A percentile compares a stretch with the other conserved stretches of the same genome.
Conservation (phyloP, 2,329 filamentous ascomycete species). For the Emmonsia crescens region DNA sequence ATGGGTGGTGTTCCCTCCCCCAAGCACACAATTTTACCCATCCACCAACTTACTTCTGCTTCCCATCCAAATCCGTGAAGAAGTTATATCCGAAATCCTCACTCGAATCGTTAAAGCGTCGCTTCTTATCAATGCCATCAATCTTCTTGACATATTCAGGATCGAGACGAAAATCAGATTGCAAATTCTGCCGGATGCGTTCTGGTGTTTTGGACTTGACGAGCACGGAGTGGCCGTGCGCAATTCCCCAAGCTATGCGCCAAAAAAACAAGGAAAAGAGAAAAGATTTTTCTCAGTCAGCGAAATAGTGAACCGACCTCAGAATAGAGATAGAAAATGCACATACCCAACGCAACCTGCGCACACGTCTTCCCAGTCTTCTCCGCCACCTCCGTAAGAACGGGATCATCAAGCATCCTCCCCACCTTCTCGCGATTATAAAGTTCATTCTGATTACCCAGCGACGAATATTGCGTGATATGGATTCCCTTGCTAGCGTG, state of each 20-base stretch:
- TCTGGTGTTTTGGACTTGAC: constrained; percentile 41
- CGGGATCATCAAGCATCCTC: constrained; percentile 43
- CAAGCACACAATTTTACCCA: not conserved
- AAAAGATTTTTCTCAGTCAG: not conserved
- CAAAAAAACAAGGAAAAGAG: not conserved
- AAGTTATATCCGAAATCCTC: constrained; percentile 47
- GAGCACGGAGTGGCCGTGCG: constrained; percentile 41
- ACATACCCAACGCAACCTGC: constrained; percentile 40
- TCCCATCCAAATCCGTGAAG: constrained; percentile 49
- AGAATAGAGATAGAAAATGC: not conserved
- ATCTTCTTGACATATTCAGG: constrained; percentile 48
- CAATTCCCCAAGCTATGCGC: constrained; percentile 42
- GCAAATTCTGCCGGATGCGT: constrained; percentile 35
- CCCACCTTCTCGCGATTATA: constrained; percentile 37
- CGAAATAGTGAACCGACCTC: not conserved
- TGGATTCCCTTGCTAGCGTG: constrained; percentile 42
- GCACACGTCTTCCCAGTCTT: constrained; percentile 42
- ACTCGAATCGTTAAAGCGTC: constrained; percentile 52
- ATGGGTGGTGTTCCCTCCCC: no score
- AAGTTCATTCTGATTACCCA: constrained; percentile 44
- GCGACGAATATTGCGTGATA: constrained; percentile 45
- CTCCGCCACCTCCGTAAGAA: constrained; percentile 41
- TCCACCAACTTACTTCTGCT: constrained; percentile 23
- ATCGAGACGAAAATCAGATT: constrained; percentile 48
- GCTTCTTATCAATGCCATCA: constrained; percentile 46